Evolutionary conservation across 2,329 filamentous ascomycete species (phyloP).

Genomic region (Penicillium sp.): DNA sequence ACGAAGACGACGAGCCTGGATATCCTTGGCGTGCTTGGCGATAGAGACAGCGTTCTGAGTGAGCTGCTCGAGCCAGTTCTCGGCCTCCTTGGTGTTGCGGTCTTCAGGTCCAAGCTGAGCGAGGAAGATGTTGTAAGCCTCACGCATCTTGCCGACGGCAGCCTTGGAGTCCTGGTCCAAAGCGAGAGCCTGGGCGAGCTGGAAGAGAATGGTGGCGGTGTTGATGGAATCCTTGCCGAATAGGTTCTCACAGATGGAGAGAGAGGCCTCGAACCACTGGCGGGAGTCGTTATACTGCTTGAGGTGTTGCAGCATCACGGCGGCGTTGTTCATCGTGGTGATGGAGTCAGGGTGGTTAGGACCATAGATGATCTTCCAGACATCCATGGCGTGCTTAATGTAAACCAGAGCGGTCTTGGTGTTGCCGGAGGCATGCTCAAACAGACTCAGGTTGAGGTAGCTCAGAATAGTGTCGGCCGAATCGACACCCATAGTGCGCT

Average conservation of each 20-base stretch:
- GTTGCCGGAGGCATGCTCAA: constrained; percentile 88
- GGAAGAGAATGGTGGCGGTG: constrained; percentile 92
- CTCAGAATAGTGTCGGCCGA: constrained; percentile 90
- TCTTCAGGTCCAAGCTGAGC: constrained; percentile 81
- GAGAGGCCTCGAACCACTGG: constrained; percentile 92
- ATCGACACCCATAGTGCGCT: constrained; percentile 90
- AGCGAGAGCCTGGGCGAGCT: constrained; percentile 90
- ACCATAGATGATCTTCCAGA: constrained; percentile 98
- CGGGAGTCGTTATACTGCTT: constrained; percentile 94
- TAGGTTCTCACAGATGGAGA: constrained; percentile 82
- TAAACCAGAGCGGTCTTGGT: constrained; percentile 84
- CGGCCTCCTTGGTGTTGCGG: constrained; percentile 96
- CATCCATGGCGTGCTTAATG: constrained; percentile 84
- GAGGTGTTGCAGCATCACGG: constrained; percentile 94
- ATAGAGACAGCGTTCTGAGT: constrained; percentile 94
- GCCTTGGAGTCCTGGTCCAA: constrained; percentile 93
- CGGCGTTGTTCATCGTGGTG: constrained; percentile 97
- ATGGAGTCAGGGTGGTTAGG: constrained; percentile 93
- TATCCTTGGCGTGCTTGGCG: constrained; percentile 87
- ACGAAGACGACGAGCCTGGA: constrained; percentile 70
- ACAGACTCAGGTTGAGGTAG: constrained; percentile 92
- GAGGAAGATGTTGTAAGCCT: constrained; percentile 95
- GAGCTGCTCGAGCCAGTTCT: constrained; percentile 92
- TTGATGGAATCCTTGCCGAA: constrained; percentile 89
- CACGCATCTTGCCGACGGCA: constrained; percentile 89